Evolutionary conservation across 176 grass and related monocot genomes (phyloP), one percentile per base, ranked within the genome.

Genomic region (Oryza officinalis): DNA sequence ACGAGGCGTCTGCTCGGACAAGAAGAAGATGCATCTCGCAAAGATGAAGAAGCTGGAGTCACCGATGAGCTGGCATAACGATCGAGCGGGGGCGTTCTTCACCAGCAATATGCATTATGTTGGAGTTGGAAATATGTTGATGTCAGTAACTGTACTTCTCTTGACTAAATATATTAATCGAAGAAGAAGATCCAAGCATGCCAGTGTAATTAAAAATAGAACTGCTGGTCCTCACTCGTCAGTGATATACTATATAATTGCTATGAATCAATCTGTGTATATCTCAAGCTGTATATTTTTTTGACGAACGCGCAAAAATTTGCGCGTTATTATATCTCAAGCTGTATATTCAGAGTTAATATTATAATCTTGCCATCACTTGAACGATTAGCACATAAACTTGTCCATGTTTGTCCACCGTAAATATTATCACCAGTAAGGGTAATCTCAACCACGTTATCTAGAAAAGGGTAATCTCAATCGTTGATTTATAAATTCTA

Each of bases 11-110:
- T 97, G 49, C 78, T 94, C 14, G 87, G 60, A n/a, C 70, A 74
- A 82, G 90, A 74, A 82, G 90, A 94, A 11, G 76, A 14, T 15
- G 46, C 72, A 22, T 63, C 79, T 27, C 54, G 54, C 22, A 86
- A 92, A 77, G 81, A 92, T 6, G 75, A 90, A 37, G 83, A 69
- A 59, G 68, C 68, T 47, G 68, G 63, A 13, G 20, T 5, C 35
- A 40, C 72, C 79, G 80, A 89, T 81, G 80, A 89, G 65, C 72
- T 97, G 65, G 80, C 94, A 7, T 93, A 80, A 92, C 26, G 83
- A 67, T 40, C 25, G 83, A 67, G 27, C 20, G 67, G 18, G 50
- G 15, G 4, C 13, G 17, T 54, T 54, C 50, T 54, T 54, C 50
- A 54, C 50, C 50, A 1, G 17, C 8, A 54, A 20, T 13, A 18